Evolutionary conservation across 305 asterid species (phyloP), one percentile per base, ranked within the genome.

Genomic region (Petunia hybrid): DNA sequence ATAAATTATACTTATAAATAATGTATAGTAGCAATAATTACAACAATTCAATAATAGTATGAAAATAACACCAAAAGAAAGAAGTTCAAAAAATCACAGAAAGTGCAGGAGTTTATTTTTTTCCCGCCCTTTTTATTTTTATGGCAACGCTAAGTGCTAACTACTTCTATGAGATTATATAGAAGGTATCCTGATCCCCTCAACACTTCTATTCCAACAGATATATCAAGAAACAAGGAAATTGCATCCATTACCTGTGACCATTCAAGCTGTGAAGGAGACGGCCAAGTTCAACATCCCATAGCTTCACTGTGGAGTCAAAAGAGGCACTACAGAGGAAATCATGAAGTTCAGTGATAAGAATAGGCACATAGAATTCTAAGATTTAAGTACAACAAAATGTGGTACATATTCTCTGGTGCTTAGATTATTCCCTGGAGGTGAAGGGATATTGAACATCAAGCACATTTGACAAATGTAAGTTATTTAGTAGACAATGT

Each of bases 221-320:
- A 13, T 36, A n/a, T 36, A 35, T 57, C 6, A 78, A 78, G 40
- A 38, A 48, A 46, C 81, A 39, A 65, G 35, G 38, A 7, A 51
- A 65, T 64, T 79, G 66, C 61, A 62, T 46, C 48, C 56, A 67
- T 51, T 86, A 94, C 98, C 94, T 93, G 92, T 94, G 99, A 83
- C 97, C 98, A 81, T 88, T 85, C 85, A 96, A 87, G 92, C 91
- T 94, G 87, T 90, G 91, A 87, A 92, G 86, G 55, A 91, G 91
- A 71, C 85, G 86, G 57, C 98, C 97, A 2, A 48, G 76, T 5
- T 94, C 97, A 35, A 89, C 89, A 59, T 94, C 93, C 99, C 99
- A 94, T 61, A 96, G 89, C 92, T 94, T 94, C 87, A 94, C 91
- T 60, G 98, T 92, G 78, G 99, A 96, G 90, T 96, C 99, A 80